Percentiles rank a stretch among this genome's conserved stretches.
These are phyloP conservation scores for Fusarium sp. DNA, from an alignment of 2,329 filamentous ascomycete genomes.

Conservation along the genomic window DNA sequence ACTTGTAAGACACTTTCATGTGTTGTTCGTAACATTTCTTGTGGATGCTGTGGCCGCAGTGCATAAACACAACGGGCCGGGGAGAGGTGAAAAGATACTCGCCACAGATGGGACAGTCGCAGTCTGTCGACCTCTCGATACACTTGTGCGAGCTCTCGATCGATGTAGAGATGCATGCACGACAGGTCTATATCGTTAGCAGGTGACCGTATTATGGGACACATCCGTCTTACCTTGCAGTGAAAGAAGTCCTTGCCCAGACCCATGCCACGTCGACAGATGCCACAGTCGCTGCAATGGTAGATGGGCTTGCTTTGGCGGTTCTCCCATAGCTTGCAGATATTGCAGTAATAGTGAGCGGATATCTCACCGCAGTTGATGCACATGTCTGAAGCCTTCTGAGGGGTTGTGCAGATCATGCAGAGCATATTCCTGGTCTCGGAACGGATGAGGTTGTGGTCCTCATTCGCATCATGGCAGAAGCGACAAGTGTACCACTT, in stretches of 20 bases:
- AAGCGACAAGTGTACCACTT: slow-evolving; percentile 96
- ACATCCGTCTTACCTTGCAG: slow-evolving; percentile 78
- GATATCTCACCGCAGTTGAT: slow-evolving; percentile 79
- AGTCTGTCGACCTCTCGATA: slow-evolving; percentile 93
- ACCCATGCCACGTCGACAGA: slow-evolving; percentile 90
- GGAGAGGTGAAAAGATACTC: slow-evolving; percentile 97
- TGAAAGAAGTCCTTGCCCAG: slow-evolving; percentile 98
- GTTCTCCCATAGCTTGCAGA: slow-evolving; percentile 98
- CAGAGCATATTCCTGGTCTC: slow-evolving; percentile 97
- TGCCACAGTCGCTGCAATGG: slow-evolving; percentile 95
- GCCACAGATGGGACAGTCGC: slow-evolving; percentile 95
- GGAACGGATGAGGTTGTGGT: slow-evolving; percentile 81
- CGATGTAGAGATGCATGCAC: slow-evolving; percentile 92
- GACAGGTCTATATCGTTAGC: slow-evolving; percentile 74
- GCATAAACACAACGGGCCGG: slow-evolving; percentile 90
- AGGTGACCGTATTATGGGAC: not conserved
- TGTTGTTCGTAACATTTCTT: slow-evolving; percentile 88
- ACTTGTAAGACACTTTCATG: slow-evolving; percentile 92
- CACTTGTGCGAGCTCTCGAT: slow-evolving; percentile 90
- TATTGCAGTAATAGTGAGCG: slow-evolving; percentile 91
- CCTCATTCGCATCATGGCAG: slow-evolving; percentile 88
- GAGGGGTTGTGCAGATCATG: slow-evolving; percentile 91
- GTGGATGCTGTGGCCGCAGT: slow-evolving; percentile 96
- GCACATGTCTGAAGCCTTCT: slow-evolving; percentile 84
- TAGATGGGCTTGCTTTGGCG: slow-evolving; percentile 92